These are phyloP conservation scores for Emergomyces orientalis DNA, from an alignment of 2,329 filamentous ascomycete genomes.

Conservation along the genomic window DNA sequence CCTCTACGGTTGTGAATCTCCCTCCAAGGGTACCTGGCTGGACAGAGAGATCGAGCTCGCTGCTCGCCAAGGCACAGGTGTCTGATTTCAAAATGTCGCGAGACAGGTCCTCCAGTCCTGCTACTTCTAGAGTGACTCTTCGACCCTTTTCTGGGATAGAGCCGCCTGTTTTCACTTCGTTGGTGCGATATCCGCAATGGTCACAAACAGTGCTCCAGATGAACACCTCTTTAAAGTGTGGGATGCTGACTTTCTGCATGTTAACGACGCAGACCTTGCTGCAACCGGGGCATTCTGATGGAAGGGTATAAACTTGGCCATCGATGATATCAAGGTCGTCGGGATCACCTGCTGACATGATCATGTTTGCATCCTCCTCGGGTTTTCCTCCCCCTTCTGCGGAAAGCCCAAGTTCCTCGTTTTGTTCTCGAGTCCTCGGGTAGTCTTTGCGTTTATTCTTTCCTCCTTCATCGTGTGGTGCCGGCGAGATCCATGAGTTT, in stretches of 20 bases:
- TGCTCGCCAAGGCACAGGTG: constrained; percentile 76
- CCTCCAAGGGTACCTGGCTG: constrained; percentile 92
- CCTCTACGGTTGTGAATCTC: constrained; percentile 93
- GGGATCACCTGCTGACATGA: constrained; percentile 44
- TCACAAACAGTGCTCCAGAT: constrained; percentile 92
- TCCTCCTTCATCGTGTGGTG: constrained; percentile 62
- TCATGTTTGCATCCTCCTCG: constrained; percentile 20
- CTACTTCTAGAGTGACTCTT: constrained; percentile 68
- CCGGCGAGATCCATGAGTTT: constrained; percentile 93
- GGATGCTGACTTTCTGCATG: constrained; percentile 98
- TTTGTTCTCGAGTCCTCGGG: constrained; percentile 71
- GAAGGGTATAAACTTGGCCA: constrained; percentile 87
- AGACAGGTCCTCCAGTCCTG: constrained; percentile 62
- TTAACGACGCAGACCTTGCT: constrained; percentile 77
- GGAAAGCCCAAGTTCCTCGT: constrained; percentile 70
- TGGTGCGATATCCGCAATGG: constrained; percentile 85
- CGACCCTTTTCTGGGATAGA: constrained; percentile 79
- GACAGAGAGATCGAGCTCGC: constrained; percentile 76
- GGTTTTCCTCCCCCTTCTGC: constrained; percentile 30
- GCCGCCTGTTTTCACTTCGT: constrained; percentile 95
- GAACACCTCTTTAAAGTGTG: constrained; percentile 94
- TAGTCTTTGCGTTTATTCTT: constrained; percentile 89
- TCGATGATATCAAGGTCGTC: constrained; percentile 76
- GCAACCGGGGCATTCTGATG: constrained; percentile 85
- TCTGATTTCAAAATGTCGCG: constrained; percentile 96